Percentiles rank a stretch among this genome's conserved stretches.
Conservation (phyloP, 257 asterid species). For the Solanum pinnatisectum region DNA sequence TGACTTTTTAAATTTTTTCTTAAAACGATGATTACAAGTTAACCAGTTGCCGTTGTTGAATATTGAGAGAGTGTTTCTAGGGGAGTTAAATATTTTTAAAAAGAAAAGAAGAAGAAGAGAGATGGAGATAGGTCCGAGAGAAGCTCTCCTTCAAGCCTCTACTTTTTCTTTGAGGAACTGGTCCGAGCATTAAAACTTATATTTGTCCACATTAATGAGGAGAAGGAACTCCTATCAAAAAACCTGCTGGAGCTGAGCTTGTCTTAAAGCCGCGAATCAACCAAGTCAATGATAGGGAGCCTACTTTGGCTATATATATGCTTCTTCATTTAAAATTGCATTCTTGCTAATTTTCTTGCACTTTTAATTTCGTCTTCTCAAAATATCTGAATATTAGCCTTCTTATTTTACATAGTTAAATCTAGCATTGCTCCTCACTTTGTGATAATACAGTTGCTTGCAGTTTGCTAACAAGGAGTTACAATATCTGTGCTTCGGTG, state of each 20-base stretch:
- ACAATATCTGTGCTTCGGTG: not conserved
- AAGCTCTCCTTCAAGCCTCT: not conserved
- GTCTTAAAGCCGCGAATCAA: not conserved
- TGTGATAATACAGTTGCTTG: not conserved
- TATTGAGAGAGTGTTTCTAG: not conserved
- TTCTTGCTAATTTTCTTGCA: not conserved
- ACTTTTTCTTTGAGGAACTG: not conserved
- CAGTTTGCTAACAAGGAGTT: not conserved
- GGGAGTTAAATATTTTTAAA: not conserved
- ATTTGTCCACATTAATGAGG: not conserved
- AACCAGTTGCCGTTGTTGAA: not conserved
- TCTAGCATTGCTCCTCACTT: not conserved
- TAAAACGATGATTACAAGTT: not conserved
- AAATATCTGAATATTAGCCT: not conserved
- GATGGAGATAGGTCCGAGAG: not conserved
- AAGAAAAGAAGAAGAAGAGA: not conserved
- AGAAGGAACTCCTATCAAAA: not conserved
- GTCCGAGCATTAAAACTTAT: not conserved
- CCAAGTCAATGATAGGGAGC: not conserved
- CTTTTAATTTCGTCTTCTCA: not conserved
- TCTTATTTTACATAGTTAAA: not conserved
- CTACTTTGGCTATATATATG: not conserved
- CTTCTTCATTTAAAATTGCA: not conserved
- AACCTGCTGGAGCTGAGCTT: not conserved
- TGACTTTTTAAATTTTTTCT: not conserved